Evolutionary conservation across 2,329 filamentous ascomycete genomes (phyloP), one percentile per base, ranked within the genome.

Genomic region (Arachnopeziza araneosa): DNA sequence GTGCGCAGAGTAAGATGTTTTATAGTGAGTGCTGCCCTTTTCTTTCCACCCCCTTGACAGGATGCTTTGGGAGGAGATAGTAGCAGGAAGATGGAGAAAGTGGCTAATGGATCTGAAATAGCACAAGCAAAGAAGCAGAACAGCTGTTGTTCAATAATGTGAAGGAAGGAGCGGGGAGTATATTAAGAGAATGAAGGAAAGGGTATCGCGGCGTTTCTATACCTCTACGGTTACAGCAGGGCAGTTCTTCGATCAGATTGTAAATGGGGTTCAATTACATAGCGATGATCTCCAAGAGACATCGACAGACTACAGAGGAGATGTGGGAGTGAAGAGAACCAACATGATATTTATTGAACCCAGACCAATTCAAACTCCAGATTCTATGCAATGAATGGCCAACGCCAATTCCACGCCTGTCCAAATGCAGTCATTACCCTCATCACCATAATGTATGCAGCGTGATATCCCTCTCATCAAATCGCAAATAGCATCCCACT

Each of bases 1-100:
- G 91, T 76, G 84, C 86, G 55, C 90, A 95, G 80, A 96, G 91
- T 79, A 98, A 96, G 83, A 93, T 96, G 89, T 99, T 99, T 75
- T 98, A 98, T 76, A 91, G 88, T 88, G 75, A 69, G 81, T 77
- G 23, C 7, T 19, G 24, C 50, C 10, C 9, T 50, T 58, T 54
- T 52, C n/a, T n/a, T 6, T 52, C 19, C n/a, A n/a, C 4, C n/a
- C 50, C 50, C 4, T 32, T 53, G 44, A 4, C 17, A 54, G 30
- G 17, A 44, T n/a, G 21, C 24, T 49, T 52, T 22, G 6, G 50
- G 50, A n/a, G n/a, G n/a, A n/a, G n/a, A n/a, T n/a, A n/a, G n/a
- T n/a, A n/a, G n/a, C n/a, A n/a, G n/a, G n/a, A n/a, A n/a, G n/a
- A n/a, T n/a, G n/a, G n/a, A n/a, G n/a, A n/a, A n/a, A n/a, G n/a